These are phyloP conservation scores for Phlebiopsis gigantea DNA, from an alignment of 768 basidiomycete genomes.

Conservation along the genomic window DNA sequence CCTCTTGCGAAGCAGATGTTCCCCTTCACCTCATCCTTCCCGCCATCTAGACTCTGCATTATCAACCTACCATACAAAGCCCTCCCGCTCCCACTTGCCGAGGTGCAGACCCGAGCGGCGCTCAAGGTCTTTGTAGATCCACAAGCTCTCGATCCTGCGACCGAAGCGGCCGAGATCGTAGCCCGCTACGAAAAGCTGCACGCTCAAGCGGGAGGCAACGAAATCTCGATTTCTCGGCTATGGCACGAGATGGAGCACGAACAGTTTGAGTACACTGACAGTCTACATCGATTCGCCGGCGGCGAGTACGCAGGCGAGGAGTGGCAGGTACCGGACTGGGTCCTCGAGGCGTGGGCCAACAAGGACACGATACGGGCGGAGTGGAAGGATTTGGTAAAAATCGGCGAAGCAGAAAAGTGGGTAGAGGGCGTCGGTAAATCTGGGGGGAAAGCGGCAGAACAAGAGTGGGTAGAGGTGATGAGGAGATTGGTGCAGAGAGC, in stretches of 20 bases:
- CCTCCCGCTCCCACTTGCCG: constrained; percentile 70
- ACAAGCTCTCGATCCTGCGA: constrained; percentile 38
- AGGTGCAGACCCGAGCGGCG: constrained; percentile 69
- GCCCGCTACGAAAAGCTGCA: constrained; percentile 43
- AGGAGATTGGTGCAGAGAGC: constrained; percentile 27
- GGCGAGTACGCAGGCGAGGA: constrained; percentile 23
- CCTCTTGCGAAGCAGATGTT: constrained; percentile 71
- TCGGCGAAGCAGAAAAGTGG: constrained; percentile 55
- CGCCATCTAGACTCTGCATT: constrained; percentile 53
- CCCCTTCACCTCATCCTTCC: constrained; percentile 46
- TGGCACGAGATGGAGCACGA: constrained; percentile 50
- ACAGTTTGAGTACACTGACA: constrained; percentile 67
- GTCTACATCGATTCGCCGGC: constrained; percentile 44
- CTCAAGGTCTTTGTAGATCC: constrained; percentile 51
- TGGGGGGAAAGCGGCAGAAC: constrained; percentile 46
- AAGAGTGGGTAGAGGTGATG: constrained; percentile 60
- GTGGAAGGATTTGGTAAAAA: constrained; percentile 55
- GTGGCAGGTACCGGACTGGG: constrained; percentile 48
- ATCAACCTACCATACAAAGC: constrained; percentile 40
- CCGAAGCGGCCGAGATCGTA: constrained; percentile 45
- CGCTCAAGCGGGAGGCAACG: constrained; percentile 25
- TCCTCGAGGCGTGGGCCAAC: constrained; percentile 45
- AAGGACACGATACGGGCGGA: constrained; percentile 43
- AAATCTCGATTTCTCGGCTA: constrained; percentile 39
- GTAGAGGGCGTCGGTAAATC: constrained; percentile 59